Evolutionary conservation across 2,329 filamentous ascomycete species (phyloP), one percentile per base, ranked within the genome.

Genomic region (Cladobotryum mycophilum): DNA sequence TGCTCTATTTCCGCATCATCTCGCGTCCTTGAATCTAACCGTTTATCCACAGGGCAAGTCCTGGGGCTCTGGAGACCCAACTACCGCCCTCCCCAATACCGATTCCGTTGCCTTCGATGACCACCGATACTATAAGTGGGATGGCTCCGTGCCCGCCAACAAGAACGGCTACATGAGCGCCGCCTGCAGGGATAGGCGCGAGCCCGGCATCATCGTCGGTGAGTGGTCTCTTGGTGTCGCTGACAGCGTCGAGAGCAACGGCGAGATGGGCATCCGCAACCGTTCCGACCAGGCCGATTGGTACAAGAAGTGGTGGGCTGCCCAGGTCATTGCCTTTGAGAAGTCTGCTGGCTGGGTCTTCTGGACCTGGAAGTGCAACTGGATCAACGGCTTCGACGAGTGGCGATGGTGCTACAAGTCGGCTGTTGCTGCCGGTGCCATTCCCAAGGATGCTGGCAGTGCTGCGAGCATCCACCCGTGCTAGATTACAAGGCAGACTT

Each of bases 71-170:
- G 79, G 79, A 6, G 69, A 82, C 59, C 76, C 79, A 1, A 72
- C 68, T 22, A 56, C 70, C 22, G 68, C 66, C 46, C 66, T 82
- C 8, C 61, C 69, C 3, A 66, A 69, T 55, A 66, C 68, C 18
- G 63, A 70, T 30, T 70, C 68, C 55, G 67, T 75, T 12, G 74
- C 74, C 30, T 84, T 75, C 57, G 80, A 84, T 60, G 74, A 81
- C 60, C 80, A 83, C 57, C 71, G 78, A 17, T 84, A 83, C 60
- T 63, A 80, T 22, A 82, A 81, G 58, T 84, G 74, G 67, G 74
- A 76, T 53, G 56, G 64, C 2, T 62, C 63, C 17, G 67, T 80
- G 20, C 48, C 65, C 1, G 64, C 69, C 1, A 71, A 67, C 6
- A 70, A 81, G 52, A 64, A 67, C 2, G 70, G 67, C 7, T 84